Evolutionary conservation across 1,139 yeast genomes (phyloP).

Genomic region (Candida sp.): DNA sequence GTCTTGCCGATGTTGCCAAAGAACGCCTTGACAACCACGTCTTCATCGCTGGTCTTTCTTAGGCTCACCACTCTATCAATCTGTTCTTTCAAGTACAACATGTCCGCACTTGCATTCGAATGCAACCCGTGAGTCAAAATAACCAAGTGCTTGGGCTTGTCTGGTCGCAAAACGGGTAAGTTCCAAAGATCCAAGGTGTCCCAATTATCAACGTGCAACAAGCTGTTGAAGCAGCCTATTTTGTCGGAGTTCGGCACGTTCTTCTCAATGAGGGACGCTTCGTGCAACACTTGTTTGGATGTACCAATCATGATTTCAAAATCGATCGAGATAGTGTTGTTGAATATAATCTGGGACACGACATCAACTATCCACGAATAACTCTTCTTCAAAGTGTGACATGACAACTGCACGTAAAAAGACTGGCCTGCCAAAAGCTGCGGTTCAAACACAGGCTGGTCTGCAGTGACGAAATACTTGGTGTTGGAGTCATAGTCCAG

Average conservation of each 20-base stretch:
- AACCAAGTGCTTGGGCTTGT: conserved; percentile 69
- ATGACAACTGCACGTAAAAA: conserved; percentile 51
- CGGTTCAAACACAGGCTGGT: conserved; percentile 72
- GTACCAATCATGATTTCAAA: conserved; percentile 72
- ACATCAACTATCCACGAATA: conserved; percentile 87
- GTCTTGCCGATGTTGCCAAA: conserved; percentile 89
- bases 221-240: conserved; percentile 29
- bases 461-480: conserved; percentile 63
- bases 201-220: conserved; percentile 47
- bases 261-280: conserved; percentile 31
- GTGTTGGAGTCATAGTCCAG: conserved; percentile 62
- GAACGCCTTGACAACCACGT: conserved; percentile 80
- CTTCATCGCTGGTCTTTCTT: conserved; percentile 45
- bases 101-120: conserved; percentile 87
- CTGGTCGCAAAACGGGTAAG: conserved; percentile 47
- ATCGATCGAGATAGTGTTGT: conserved; percentile 66
- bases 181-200: conserved; percentile 83
- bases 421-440: conserved; percentile 67
- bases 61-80: conserved; percentile 60
- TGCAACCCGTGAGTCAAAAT: conserved; percentile 91
- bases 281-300: conserved; percentile 47
- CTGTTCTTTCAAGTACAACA: conserved; percentile 84
- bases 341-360: conserved; percentile 83
- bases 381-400: conserved; percentile 36
- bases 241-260: conserved; percentile 31